These are phyloP conservation scores for Solanum appendiculatum DNA, from an alignment of 257 asterid genomes.

Conservation along the genomic window DNA sequence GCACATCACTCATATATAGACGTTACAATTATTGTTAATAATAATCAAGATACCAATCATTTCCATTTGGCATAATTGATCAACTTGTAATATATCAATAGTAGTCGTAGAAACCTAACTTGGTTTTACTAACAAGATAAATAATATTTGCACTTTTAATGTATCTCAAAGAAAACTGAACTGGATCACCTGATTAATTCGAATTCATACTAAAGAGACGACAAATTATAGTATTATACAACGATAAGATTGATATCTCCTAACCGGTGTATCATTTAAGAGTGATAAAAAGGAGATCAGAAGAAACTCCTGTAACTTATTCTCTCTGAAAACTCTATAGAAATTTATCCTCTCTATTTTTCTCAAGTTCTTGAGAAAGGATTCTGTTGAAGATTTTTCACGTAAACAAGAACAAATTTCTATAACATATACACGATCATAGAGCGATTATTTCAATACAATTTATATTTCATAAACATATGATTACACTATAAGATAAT, in stretches of 20 bases:
- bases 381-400: not conserved
- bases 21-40: not conserved
- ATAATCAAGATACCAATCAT: not conserved
- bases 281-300: not conserved
- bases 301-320: not conserved
- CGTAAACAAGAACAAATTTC: not conserved
- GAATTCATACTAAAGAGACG: not conserved
- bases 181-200: not conserved
- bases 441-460: not conserved
- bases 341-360: not conserved
- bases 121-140: not conserved
- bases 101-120: not conserved
- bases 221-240: too few species aligned
- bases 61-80: not conserved
- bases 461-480: not conserved
- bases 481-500: too few species aligned
- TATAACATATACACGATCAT: not conserved
- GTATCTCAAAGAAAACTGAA: not conserved
- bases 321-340: not conserved
- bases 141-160: not conserved
- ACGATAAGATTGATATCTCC: too few species aligned
- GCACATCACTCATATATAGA: not conserved
- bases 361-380: not conserved
- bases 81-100: not conserved
- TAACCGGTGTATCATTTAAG: too few species aligned